A percentile compares a stretch with the other conserved stretches of the same genome.
Conservation (phyloP, 1,139 yeast genomes). For the Williopsis jadinii region DNA sequence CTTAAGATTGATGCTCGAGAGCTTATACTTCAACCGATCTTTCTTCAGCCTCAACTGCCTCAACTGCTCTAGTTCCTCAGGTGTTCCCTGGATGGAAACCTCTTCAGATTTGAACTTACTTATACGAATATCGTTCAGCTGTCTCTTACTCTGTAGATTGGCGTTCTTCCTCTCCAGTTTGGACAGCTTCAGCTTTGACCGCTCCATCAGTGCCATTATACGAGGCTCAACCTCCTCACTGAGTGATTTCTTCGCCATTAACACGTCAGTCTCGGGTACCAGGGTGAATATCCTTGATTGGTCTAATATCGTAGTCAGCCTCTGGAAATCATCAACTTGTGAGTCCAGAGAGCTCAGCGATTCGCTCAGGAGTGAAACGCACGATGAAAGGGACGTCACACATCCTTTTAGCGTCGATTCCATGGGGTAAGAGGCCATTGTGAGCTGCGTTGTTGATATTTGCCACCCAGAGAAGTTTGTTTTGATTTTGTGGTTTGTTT, state of each 20-base stretch:
- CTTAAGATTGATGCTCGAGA: conserved; percentile 24
- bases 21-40: conserved; percentile 29
- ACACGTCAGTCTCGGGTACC: conserved; percentile 33
- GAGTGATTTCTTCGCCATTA: conserved; percentile 28
- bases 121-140: conserved; percentile 28
- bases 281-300: conserved; percentile 29
- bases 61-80: conserved; percentile 30
- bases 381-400: conserved; percentile 15
- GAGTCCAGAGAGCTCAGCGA: conserved; percentile 16
- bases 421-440: conserved; percentile 1
- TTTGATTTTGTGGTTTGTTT: not conserved
- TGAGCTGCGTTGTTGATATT: too few relatives aligned
- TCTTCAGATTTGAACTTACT: conserved; percentile 16
- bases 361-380: conserved; percentile 10
- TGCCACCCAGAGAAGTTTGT: not conserved
- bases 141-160: conserved; percentile 26
- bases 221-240: conserved; percentile 30
- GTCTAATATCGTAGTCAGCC: conserved; percentile 15
- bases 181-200: conserved; percentile 30
- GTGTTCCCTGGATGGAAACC: conserved; percentile 21
- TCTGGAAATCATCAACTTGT: conserved; percentile 16
- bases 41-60: conserved; percentile 29
- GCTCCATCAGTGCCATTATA: conserved; percentile 28
- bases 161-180: conserved; percentile 28
- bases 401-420: conserved; percentile 16